Conservation (phyloP, 768 basidiomycete species). For the Tulasnella sp. region DNA sequence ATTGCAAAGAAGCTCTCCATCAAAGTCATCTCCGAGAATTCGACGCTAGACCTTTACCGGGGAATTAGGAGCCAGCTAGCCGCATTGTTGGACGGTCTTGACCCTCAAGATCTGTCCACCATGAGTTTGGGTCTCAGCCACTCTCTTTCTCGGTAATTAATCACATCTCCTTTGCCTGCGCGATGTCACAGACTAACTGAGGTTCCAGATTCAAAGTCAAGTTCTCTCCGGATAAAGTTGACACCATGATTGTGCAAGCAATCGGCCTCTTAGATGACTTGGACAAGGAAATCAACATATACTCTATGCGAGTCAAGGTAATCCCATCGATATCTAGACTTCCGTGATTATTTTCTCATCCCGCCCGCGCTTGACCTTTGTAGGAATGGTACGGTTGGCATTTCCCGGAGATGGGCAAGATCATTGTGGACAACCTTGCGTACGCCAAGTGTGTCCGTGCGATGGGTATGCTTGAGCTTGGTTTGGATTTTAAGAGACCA, state of each 20-base stretch:
- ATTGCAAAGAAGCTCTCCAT: slow-evolving; percentile 93
- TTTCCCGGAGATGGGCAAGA: slow-evolving; percentile 99
- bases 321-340: slow-evolving; percentile 22
- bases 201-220: slow-evolving; percentile 89
- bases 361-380: not conserved
- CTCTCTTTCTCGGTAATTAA: slow-evolving; percentile 77
- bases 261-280: slow-evolving; percentile 96
- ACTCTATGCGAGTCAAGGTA: slow-evolving; percentile 98
- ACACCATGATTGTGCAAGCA: slow-evolving; percentile 99
- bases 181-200: not conserved
- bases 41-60: slow-evolving; percentile 75
- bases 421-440: slow-evolving; percentile 92
- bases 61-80: slow-evolving; percentile 89
- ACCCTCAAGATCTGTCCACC: slow-evolving; percentile 89
- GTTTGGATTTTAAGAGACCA: not conserved
- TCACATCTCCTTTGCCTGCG: not conserved
- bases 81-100: slow-evolving; percentile 78
- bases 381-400: slow-evolving; percentile 99
- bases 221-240: slow-evolving; percentile 99
- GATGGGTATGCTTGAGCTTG: slow-evolving; percentile 58
- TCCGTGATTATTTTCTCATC: not conserved
- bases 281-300: slow-evolving; percentile 99
- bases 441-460: slow-evolving; percentile 88
- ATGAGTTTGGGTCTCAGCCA: slow-evolving; percentile 98
- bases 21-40: slow-evolving; percentile 59